Evolutionary conservation across 345 rosid species (phyloP).

Genomic region (Eucalyptus urophylla): DNA sequence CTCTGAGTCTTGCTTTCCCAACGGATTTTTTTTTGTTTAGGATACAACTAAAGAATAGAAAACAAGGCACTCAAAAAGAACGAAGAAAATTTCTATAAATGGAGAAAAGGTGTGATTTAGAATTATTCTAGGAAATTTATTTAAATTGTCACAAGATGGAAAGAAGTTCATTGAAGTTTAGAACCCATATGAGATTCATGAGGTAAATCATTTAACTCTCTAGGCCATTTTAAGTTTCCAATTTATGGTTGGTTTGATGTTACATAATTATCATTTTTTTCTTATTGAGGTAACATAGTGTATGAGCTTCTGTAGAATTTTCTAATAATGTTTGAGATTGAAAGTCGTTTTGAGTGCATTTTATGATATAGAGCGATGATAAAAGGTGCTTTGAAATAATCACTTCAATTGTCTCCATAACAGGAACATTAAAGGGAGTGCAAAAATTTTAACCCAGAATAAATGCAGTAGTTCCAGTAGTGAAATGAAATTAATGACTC

Average conservation of each 20-base stretch:
- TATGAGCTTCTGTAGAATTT: neutral
- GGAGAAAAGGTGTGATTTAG: neutral
- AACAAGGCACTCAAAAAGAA: too few relatives aligned
- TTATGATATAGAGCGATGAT: too few relatives aligned
- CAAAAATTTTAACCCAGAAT: neutral
- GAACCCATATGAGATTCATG: neutral
- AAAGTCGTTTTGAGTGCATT: neutral
- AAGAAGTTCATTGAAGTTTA: neutral
- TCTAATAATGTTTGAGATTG: accelerated
- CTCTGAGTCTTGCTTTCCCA: too few relatives aligned
- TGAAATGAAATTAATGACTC: neutral
- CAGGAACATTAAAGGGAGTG: neutral
- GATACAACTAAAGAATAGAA: too few relatives aligned
- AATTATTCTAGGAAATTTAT: neutral
- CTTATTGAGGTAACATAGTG: neutral
- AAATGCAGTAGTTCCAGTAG: neutral
- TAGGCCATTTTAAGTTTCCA: neutral
- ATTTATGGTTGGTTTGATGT: accelerated
- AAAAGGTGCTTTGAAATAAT: neutral
- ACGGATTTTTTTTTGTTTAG: too few relatives aligned
- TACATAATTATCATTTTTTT: neutral
- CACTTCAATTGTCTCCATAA: neutral
- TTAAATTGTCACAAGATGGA: neutral
- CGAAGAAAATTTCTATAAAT: too few relatives aligned
- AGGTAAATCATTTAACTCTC: too few relatives aligned